A percentile compares a stretch with the other conserved stretches of the same genome.
phyloP scores from a whole-genome alignment of 805 yeast species.

The Saturnispora besseyi region DNA sequence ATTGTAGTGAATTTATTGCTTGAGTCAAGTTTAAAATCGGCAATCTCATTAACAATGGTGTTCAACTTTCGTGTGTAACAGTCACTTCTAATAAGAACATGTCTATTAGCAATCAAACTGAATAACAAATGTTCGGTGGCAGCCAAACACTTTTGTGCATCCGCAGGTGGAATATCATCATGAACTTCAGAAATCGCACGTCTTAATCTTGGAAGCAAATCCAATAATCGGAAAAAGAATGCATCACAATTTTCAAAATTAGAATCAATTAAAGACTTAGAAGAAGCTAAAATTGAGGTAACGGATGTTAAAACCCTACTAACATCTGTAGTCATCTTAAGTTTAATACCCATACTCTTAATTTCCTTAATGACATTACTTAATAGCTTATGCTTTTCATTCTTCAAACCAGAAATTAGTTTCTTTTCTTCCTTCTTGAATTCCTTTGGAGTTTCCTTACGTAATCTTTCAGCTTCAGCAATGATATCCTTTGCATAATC shows the following conservation, averaged over 20 bases:
- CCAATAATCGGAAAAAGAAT: slow-evolving; percentile 62
- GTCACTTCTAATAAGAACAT: slow-evolving; percentile 33
- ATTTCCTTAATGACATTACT: slow-evolving; percentile 72
- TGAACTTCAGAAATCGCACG: slow-evolving; percentile 50
- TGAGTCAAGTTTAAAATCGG: background rate
- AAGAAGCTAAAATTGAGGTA: slow-evolving; percentile 49
- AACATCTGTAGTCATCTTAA: slow-evolving; percentile 58
- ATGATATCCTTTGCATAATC: slow-evolving; percentile 47
- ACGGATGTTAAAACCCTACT: slow-evolving; percentile 53
- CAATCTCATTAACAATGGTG: background rate
- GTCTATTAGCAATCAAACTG: slow-evolving; percentile 45
- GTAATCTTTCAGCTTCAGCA: slow-evolving; percentile 51
- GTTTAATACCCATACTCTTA: slow-evolving; percentile 65
- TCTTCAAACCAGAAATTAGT: slow-evolving; percentile 56
- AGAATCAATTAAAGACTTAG: slow-evolving; percentile 36
- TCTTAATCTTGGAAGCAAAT: slow-evolving; percentile 71
- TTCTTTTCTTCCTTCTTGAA: slow-evolving; percentile 70
- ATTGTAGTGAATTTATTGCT: background rate
- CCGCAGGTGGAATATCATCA: slow-evolving; percentile 68
- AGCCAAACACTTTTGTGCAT: slow-evolving; percentile 68
- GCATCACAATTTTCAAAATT: slow-evolving; percentile 34
- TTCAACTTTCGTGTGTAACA: slow-evolving; percentile 11
- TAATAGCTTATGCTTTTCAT: slow-evolving; percentile 71
- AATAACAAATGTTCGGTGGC: slow-evolving; percentile 63
- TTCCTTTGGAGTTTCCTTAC: slow-evolving; percentile 67